Evolutionary conservation across 805 yeast species (phyloP), one percentile per base, ranked within the genome.

Genomic region (Yarrowia sp.): DNA sequence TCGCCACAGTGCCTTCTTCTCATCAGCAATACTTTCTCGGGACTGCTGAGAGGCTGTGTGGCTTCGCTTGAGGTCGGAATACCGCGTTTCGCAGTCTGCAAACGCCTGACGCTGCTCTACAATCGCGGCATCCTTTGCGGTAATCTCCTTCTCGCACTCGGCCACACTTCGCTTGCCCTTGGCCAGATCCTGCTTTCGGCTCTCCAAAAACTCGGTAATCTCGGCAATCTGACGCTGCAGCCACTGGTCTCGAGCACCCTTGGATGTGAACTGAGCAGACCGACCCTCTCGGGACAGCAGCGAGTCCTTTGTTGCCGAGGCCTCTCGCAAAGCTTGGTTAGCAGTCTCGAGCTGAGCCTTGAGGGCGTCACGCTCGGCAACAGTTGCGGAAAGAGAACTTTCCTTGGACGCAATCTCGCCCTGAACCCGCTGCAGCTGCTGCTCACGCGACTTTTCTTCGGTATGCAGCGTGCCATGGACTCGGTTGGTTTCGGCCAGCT

Each of bases 1-100:
- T 71, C 97, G 83, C 96, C 96, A 90, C 11, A 87, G 75, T 9
- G 75, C 76, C 71, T 89, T 91, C 69, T 96, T 82, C 66, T 84
- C 81, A 70, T 91, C 96, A 12, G 83, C 80, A 28, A 84, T 78
- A 2, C 72, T 74, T 40, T 70, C 73, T 5, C 72, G 69, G 17
- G 48, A 49, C 21, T 38, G 63, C 40, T 65, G 63, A 9, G 68
- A 69, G 4, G 54, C 67, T 1, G 67, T 46, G 8, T 41, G 63
- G 22, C 32, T 21, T 3, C 17, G n/a, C 8, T 43, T 58, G 32
- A 58, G 51, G 28, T 67, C 64, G 8, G 65, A 63, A 16, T 46
- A 33, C 11, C 46, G 41, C 6, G 44, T 11, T 12, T 61, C 56
- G n/a, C 41, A 12, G 16, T 44, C 56, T 19, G 46, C 35, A 46